Conservation (phyloP, 371 early-diverging fungal species). For the Mortierella sp. region DNA sequence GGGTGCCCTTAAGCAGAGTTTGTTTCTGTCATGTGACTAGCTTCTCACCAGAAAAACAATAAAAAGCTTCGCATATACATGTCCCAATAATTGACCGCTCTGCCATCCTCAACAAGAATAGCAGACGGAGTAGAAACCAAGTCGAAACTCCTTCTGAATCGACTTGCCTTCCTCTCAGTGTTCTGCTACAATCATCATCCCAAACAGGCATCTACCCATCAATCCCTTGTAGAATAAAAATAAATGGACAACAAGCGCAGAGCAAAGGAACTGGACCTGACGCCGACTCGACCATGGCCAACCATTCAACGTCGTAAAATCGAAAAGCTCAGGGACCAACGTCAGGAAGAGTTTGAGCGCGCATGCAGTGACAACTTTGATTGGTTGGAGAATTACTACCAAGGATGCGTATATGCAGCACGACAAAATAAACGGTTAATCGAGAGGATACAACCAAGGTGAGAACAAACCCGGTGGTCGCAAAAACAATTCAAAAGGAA, state of each 20-base stretch:
- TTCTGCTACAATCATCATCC: not conserved
- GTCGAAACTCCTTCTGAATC: too few relatives aligned
- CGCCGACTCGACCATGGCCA: slow-evolving; percentile 25
- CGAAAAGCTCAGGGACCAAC: slow-evolving; percentile 36
- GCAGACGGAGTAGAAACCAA: not conserved
- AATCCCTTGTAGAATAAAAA: not conserved
- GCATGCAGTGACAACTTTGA: slow-evolving; percentile 37
- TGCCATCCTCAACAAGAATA: not conserved
- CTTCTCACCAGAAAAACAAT: too few relatives aligned
- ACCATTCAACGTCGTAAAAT: slow-evolving; percentile 27
- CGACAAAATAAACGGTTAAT: slow-evolving; percentile 16
- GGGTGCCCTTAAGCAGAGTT: too few relatives aligned
- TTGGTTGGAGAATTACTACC: slow-evolving; percentile 54
- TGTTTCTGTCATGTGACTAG: too few relatives aligned
- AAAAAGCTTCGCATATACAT: too few relatives aligned
- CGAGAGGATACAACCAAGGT: not conserved
- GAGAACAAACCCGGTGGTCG: not conserved
- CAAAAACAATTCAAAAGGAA: not conserved
- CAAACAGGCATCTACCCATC: not conserved
- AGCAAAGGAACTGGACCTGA: not conserved
- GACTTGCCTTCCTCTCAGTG: too few relatives aligned
- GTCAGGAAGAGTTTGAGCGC: slow-evolving; percentile 30
- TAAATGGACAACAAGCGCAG: slow-evolving; percentile 21
- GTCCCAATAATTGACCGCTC: not conserved
- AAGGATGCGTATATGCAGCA: slow-evolving; percentile 52